Evolutionary conservation across 805 yeast genomes (phyloP).

Genomic region (Saccharomycopsis selenospora): DNA sequence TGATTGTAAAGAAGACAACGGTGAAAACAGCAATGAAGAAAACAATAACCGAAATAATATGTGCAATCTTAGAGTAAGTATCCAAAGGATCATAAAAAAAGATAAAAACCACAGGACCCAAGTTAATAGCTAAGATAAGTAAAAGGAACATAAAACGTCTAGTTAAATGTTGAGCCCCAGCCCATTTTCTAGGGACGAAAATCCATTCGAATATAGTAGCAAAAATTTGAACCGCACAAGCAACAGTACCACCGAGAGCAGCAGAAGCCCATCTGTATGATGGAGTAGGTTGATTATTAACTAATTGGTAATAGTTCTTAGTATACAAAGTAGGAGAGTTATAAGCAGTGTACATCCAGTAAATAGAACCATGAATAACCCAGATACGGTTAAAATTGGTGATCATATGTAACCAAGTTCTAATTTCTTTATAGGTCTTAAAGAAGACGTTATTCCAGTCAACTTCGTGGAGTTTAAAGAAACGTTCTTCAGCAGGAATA

Average conservation of each 20-base stretch:
- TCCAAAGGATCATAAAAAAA: constrained; percentile 72
- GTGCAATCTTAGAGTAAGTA: constrained; percentile 62
- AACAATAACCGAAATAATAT: constrained; percentile 73
- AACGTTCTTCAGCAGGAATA: constrained; percentile 84
- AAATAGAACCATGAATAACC: constrained; percentile 84
- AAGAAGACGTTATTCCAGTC: constrained; percentile 88
- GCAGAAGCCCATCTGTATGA: constrained; percentile 90
- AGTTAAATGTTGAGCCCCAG: constrained; percentile 95
- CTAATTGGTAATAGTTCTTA: constrained; percentile 71
- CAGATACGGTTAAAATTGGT: constrained; percentile 98
- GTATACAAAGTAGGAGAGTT: constrained; percentile 91
- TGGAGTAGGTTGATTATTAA: constrained; percentile 79
- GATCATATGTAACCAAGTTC: constrained; percentile 95
- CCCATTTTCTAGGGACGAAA: constrained; percentile 97
- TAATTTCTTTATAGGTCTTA: constrained; percentile 90
- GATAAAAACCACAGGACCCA: constrained; percentile 81
- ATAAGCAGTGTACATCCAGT: constrained; percentile 93
- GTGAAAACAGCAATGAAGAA: constrained; percentile 86
- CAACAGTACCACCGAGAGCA: constrained; percentile 89
- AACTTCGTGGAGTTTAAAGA: constrained; percentile 81
- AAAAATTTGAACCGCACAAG: constrained; percentile 67
- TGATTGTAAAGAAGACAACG: constrained; percentile 74
- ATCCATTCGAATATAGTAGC: constrained; percentile 93
- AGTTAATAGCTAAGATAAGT: constrained; percentile 57
- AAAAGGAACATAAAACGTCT: constrained; percentile 78